Evolutionary conservation across 805 yeast genomes (phyloP), one percentile per base, ranked within the genome.

Genomic region (Myxozyma vanderwaltii): DNA sequence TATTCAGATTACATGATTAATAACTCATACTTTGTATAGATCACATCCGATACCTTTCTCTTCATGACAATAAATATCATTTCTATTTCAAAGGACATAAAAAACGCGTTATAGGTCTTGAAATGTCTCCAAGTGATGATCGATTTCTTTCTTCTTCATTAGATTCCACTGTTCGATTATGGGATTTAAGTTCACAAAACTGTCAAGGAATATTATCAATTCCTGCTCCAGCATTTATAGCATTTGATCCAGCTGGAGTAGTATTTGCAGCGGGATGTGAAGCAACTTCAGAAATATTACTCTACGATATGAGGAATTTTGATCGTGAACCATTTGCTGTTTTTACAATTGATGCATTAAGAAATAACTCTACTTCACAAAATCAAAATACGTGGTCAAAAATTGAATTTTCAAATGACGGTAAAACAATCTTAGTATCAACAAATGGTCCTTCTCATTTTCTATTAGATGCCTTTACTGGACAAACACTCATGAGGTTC

Each of bases 41-140:
- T 61, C 70, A 75, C 1, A 68, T 94, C 26, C 77, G 98, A 64
- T 86, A 87, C 68, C 76, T 94, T 41, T 84, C 90, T 44, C 76
- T 92, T 27, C 84, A 85, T 59, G 88, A 89, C 56, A 90, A 90
- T 68, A 83, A 85, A 56, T 94, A 86, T 70, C 74, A 91, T 10
- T 81, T 97, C 58, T 92, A 92, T 73, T 94, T 90, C 75, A 80
- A 81, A 62, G 98, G 97, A 1, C 99, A 94, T 72, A 84, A 84
- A 51, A 88, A 82, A 13, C 81, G 84, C 61, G 97, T 94, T 3
- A 81, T 82, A 3, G 80, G 83, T 7, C 72, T 94, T 4, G 90
- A 87, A 71, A 82, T 90, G 67, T 82, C 85, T 48, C 96, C 96
- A 0, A 76, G 82, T 4, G 79, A 80, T 56, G 91, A 86, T 68